Percentiles rank a stretch among this genome's conserved stretches.
Evolutionary conservation across 208 protist genomes (phyloP).

Genomic region (Leishmania major): DNA sequence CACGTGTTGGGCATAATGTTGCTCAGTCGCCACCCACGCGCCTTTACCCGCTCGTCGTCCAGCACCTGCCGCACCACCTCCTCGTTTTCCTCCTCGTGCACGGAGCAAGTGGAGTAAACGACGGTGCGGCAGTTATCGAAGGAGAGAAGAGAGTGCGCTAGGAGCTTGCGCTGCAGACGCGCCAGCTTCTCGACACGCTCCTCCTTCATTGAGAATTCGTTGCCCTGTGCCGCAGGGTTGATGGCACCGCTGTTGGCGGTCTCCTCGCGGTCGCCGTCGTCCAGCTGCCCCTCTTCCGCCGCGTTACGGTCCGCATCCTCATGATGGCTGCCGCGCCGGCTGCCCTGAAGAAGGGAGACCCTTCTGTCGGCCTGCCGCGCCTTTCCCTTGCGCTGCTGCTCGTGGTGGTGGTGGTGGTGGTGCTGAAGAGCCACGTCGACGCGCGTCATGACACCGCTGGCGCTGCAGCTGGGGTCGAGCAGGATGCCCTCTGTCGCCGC

Average conservation of each 20-base stretch:
- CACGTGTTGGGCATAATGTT: slow-evolving; percentile 81
- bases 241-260: slow-evolving; percentile 27
- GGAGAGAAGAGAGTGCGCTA: slow-evolving; percentile 85
- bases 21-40: slow-evolving; percentile 76
- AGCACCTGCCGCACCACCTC: slow-evolving; percentile 84
- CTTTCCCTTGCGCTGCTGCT: slow-evolving; percentile 6
- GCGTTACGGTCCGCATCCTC: background rate
- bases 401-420: slow-evolving; percentile 36
- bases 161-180: slow-evolving; percentile 84
- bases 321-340: background rate
- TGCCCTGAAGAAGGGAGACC: background rate
- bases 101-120: slow-evolving; percentile 93
- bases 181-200: slow-evolving; percentile 82
- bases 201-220: slow-evolving; percentile 52
- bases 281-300: slow-evolving; percentile 10
- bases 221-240: slow-evolving; percentile 43
- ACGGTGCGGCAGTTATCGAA: slow-evolving; percentile 89
- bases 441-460: slow-evolving; percentile 86
- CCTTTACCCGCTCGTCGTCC: slow-evolving; percentile 70
- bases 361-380: background rate
- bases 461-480: slow-evolving; percentile 92
- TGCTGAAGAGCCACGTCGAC: slow-evolving; percentile 79
- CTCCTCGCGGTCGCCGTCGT: slow-evolving; percentile 8
- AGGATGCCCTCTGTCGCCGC: slow-evolving; percentile 84
- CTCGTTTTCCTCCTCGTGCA: slow-evolving; percentile 92